Base-by-base conservation (phyloP, 306 rosid species). In the Lithocarpus polystachyus region DNA sequence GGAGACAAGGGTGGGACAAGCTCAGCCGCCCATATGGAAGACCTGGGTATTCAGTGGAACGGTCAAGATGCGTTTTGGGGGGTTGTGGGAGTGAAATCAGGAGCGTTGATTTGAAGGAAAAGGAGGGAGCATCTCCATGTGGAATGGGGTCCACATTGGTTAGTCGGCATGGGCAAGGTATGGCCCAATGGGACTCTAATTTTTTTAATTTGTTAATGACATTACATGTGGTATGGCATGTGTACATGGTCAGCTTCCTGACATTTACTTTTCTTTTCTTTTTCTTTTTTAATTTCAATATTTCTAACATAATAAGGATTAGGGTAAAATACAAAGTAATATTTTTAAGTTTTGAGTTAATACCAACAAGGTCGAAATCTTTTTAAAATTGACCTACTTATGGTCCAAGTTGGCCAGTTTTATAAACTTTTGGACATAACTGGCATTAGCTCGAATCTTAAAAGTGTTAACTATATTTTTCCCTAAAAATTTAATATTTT, bases 1-100 rank as follows among this genome's bases (percentile, higher is more conserved):
- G 90, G 87, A 87, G 97, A 94, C 99, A 94, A 82, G 82, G 85
- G 68, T 73, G 87, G 83, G 99, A 95, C 98, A 92, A 73, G 71
- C 81, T 78, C 76, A 87, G 82, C 91, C 88, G 84, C 85, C 86
- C 88, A 76, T 72, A 83, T 82, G 81, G 83, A 81, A 77, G 85
- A 79, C 76, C 68, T 54, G 17, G 75, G 81, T 74, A 65, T 78
- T 65, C 33, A 29, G 22, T 79, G 53, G 73, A 77, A 90, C 72
- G 90, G 93, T 81, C 81, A 60, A 83, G 94, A 89, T 89, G 82
- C 22, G 68, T 67, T 83, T 77, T 31, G 40, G 82, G 89, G 78
- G 70, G 18, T 31, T 20, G 80, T 78, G 67, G 84, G 83, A 77
- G 89, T 20, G 54, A 73, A 79, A 92, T 90, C 76, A 74, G 78